These are phyloP conservation scores for Candida loeiensis DNA, from an alignment of 805 yeast species.

Conservation along the genomic window DNA sequence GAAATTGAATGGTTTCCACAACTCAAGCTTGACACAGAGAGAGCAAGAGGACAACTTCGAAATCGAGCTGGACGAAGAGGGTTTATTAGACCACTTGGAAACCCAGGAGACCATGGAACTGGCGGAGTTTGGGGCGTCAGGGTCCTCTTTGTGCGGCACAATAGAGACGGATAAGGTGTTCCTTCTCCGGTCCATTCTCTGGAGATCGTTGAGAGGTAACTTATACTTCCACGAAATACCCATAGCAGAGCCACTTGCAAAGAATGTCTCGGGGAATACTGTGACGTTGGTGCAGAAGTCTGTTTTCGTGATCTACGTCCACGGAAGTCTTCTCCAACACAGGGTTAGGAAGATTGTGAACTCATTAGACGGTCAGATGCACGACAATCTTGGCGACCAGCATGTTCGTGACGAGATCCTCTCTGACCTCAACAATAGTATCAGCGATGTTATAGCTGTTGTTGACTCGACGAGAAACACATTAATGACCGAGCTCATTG, in stretches of 20 bases:
- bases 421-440: conserved; percentile 29
- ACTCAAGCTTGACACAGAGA: conserved; percentile 1
- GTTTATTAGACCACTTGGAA: conserved; percentile 27
- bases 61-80: conserved; percentile 20
- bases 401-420: conserved; percentile 23
- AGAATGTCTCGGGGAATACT: conserved; percentile 9
- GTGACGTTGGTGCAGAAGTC: conserved; percentile 26
- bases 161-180: conserved; percentile 35
- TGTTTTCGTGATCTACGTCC: conserved; percentile 38
- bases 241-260: conserved; percentile 21
- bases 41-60: conserved; percentile 5
- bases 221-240: conserved; percentile 39
- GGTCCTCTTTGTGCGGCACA: conserved; percentile 33
- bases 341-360: conserved; percentile 35
- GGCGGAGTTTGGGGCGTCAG: background rate
- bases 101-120: conserved; percentile 1
- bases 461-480: conserved; percentile 34
- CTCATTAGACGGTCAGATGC: conserved; percentile 38
- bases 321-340: conserved; percentile 35
- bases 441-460: conserved; percentile 31
- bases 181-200: conserved; percentile 35
- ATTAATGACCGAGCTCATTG: conserved; percentile 34
- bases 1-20: conserved; percentile 33
- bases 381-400: conserved; percentile 34
- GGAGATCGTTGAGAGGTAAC: conserved; percentile 44